Evolutionary conservation across 768 basidiomycete genomes (phyloP).

Genomic region (Brasilioporus rufonigricans): DNA sequence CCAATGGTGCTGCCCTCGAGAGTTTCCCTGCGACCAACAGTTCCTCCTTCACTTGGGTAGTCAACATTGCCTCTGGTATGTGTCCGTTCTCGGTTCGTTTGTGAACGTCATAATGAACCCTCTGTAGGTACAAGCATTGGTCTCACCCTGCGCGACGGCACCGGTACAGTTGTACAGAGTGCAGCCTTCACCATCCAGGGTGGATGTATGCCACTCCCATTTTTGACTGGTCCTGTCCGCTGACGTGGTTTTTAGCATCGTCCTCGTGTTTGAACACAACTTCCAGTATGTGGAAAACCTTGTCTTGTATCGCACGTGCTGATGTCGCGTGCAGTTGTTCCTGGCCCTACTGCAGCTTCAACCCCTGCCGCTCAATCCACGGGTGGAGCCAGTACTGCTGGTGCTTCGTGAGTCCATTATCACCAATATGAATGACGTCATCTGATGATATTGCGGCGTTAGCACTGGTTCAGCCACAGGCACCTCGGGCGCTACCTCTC

Average conservation of each 20-base stretch:
- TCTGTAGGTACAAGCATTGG: slow-evolving; percentile 48
- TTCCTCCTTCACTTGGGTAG: slow-evolving; percentile 52
- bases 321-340: slow-evolving; percentile 18
- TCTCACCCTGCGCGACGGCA: slow-evolving; percentile 58
- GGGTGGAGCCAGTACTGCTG: not conserved
- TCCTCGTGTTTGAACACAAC: slow-evolving; percentile 35
- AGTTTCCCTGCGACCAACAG: slow-evolving; percentile 41
- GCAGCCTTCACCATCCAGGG: slow-evolving; percentile 49
- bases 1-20: slow-evolving; percentile 43
- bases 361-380: not conserved
- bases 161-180: slow-evolving; percentile 48
- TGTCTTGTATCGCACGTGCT: slow-evolving; percentile 10
- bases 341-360: slow-evolving; percentile 20
- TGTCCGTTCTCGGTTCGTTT: not conserved
- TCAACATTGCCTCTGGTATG: slow-evolving; percentile 47
- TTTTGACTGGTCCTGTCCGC: not conserved
- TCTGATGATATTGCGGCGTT: slow-evolving; percentile 6
- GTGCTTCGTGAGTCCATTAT: slow-evolving; percentile 20
- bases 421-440: not conserved
- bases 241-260: slow-evolving; percentile 29
- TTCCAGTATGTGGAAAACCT: slow-evolving; percentile 22
- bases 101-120: not conserved
- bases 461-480: slow-evolving; percentile 1
- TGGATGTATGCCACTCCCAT: slow-evolving; percentile 44
- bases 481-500: not conserved